These are phyloP conservation scores for Camellia sinensis DNA, from an alignment of 148 eudicot genomes.

Conservation along the genomic window DNA sequence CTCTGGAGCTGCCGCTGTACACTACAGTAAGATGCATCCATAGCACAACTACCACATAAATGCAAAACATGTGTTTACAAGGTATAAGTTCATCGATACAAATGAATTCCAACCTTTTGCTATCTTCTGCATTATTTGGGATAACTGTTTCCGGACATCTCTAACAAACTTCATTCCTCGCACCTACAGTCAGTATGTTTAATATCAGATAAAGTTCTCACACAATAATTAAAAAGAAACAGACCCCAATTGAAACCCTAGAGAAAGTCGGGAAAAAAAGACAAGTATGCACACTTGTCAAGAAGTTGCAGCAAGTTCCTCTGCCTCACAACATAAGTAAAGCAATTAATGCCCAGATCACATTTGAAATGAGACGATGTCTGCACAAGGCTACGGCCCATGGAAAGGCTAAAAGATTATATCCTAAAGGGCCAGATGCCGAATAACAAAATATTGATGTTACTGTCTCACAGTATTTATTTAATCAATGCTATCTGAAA, in stretches of 20 bases:
- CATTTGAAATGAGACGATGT: not conserved
- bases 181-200: conserved; percentile 33
- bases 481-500: not conserved
- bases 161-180: conserved; percentile 95
- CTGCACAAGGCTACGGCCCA: not conserved
- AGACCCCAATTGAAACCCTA: not conserved
- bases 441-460: not conserved
- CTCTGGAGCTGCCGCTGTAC: too few relatives aligned
- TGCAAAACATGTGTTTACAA: not conserved
- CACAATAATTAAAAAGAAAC: not conserved
- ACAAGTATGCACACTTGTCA: not conserved
- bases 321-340: not conserved
- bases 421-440: not conserved
- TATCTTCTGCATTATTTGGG: conserved; percentile 87
- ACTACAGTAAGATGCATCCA: not conserved
- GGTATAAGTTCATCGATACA: not conserved
- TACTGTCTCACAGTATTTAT: not conserved
- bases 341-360: conserved; percentile 1
- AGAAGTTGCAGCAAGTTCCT: conserved; percentile 8
- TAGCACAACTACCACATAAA: not conserved
- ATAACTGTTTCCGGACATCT: conserved; percentile 85
- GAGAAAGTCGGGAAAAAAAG: not conserved
- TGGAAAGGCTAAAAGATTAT: not conserved
- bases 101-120: conserved; percentile 54
- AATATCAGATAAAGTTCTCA: not conserved